A percentile compares a stretch with the other conserved stretches of the same genome.
Conservation (phyloP, 2,329 filamentous ascomycete species). For the Fusarium lyarnte region DNA sequence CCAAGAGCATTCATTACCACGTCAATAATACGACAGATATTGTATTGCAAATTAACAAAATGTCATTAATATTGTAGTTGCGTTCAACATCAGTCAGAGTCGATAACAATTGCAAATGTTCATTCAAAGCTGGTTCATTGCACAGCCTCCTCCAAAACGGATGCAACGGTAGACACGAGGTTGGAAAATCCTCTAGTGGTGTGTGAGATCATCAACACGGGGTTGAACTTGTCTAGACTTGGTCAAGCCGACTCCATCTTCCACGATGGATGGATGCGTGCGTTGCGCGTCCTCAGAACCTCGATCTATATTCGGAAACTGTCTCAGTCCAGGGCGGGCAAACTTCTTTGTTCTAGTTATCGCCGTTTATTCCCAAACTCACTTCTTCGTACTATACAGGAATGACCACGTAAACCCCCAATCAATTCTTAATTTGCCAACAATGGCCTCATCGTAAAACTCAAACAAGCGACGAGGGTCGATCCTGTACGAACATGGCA, state of each 20-base stretch:
- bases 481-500: conserved; percentile 14
- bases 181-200: conserved; percentile 27
- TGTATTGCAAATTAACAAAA: not conserved
- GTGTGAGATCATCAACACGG: conserved; percentile 25
- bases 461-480: conserved; percentile 10
- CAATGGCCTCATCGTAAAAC: conserved; percentile 17
- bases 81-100: not conserved
- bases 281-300: conserved; percentile 22
- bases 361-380: not conserved
- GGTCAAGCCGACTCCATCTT: not conserved
- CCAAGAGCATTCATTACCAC: not conserved
- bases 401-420: not conserved
- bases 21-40: not conserved
- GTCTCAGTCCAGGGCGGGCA: not conserved
- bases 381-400: not conserved
- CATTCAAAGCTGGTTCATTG: not conserved
- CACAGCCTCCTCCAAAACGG: conserved; percentile 28
- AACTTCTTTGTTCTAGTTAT: not conserved
- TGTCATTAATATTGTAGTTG: not conserved
- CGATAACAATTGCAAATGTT: not conserved
- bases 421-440: conserved; percentile 2
- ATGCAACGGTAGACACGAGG: conserved; percentile 31
- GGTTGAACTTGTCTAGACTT: conserved; percentile 14
- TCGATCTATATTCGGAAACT: conserved; percentile 32
- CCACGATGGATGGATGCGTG: conserved; percentile 26